Evolutionary conservation across 2,329 filamentous ascomycete genomes (phyloP), one percentile per base, ranked within the genome.

Genomic region (Amauroascus niger): DNA sequence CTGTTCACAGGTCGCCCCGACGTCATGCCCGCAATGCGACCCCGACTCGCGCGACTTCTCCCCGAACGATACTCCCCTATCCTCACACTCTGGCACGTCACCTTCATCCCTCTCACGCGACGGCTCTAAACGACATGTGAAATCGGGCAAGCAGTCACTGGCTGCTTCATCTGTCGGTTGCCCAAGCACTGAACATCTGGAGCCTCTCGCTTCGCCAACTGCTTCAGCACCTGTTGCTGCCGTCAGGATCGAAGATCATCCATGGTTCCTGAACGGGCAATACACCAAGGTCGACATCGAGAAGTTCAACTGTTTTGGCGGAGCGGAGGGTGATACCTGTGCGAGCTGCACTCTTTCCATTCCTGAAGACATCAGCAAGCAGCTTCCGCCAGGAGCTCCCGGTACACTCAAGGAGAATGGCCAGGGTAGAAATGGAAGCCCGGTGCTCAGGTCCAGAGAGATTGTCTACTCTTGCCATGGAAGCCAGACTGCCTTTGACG

Each of bases 301-400:
- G n/a, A 72, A 65, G 52, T 60, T 69, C 28, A 74, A 70, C 58
- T 69, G 67, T n/a, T 63, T 69, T 39, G 66, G 67, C 40, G 66
- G 69, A 24, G 62, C 70, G 1, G 76, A 79, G 53, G 69, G 71
- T 40, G 77, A 79, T 44, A 75, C 74, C 11, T 81, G 79, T 65
- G 77, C 78, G 52, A 80, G 78, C 64, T 81, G 79, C 64, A 75
- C 72, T 58, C 73, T 81, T 62, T 73, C 74, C 6, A 68, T 81
- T 1, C 78, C 79, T 7, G 75, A 77, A 59, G 72, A 74, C 61
- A 72, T 77, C 60, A 76, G 74, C 66, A 74, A 74, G 59, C 71
- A 75, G 58, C 69, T 81, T 2, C 76, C 79, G 13, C 69, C 70
- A 7, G 76, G 76, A 18, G 75, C 76, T 2, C 76, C 77, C 8